phyloP scores from a whole-genome alignment of 78 protist genomes.

The Cyanophora paradoxa region DNA sequence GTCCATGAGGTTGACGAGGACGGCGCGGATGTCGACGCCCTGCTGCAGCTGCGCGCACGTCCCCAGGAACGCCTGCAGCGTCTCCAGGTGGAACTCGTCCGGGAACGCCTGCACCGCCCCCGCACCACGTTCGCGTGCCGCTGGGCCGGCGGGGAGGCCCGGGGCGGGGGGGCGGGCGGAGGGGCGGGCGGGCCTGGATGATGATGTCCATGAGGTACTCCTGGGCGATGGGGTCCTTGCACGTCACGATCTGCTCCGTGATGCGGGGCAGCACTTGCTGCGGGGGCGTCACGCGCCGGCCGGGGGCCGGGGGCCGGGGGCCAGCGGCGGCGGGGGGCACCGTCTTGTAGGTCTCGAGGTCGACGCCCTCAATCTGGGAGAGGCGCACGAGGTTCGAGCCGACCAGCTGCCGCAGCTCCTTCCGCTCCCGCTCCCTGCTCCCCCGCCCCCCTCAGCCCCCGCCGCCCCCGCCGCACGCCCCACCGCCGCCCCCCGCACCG shows the following conservation, averaged over 20 bases:
- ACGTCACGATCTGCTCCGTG: constrained; percentile 56
- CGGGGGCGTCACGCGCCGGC: too few species aligned
- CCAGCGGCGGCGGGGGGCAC: too few species aligned
- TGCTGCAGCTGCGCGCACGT: constrained; percentile 57
- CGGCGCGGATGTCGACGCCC: constrained; percentile 76
- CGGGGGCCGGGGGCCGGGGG: too few species aligned
- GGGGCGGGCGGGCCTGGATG: constrained; percentile 67
- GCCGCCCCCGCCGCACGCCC: not conserved
- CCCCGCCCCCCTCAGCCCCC: too few species aligned
- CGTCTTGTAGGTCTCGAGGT: constrained; percentile 29
- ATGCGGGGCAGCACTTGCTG: constrained; percentile 18
- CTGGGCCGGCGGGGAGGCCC: too few species aligned
- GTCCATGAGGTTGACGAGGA: constrained; percentile 72
- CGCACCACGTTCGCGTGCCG: too few species aligned
- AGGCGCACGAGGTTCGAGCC: constrained; percentile 86
- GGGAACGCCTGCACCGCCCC: constrained; percentile 93
- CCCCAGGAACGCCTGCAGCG: constrained; percentile 66
- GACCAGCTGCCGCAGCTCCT: constrained; percentile 78
- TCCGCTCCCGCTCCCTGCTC: constrained; percentile 61
- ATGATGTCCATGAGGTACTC: constrained; percentile 91
- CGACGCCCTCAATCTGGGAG: constrained; percentile 78
- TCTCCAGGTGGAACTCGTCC: constrained; percentile 87
- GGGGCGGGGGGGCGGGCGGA: too few species aligned
- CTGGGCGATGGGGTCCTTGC: constrained; percentile 94
- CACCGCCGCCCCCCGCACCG: constrained; percentile 64